Percentiles rank a stretch among this genome's conserved stretches.
Evolutionary conservation across 2,329 filamentous ascomycete genomes (phyloP).

Genomic region (Xylaria sp.): DNA sequence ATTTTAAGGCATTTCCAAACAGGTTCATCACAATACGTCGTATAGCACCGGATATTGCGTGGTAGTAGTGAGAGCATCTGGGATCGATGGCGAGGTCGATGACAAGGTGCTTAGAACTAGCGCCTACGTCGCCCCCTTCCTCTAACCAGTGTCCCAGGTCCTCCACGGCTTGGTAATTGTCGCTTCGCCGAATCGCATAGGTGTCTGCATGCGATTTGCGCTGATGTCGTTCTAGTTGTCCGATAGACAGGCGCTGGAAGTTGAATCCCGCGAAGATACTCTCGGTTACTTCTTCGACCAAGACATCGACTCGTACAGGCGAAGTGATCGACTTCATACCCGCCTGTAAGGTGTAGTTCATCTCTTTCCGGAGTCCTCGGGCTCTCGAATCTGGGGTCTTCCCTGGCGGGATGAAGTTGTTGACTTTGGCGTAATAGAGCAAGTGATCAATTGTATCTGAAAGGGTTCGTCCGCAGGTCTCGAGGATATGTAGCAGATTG

Average conservation of each 20-base stretch:
- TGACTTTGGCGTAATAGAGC: constrained; percentile 66
- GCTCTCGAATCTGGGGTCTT: constrained; percentile 32
- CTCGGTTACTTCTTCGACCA: constrained; percentile 61
- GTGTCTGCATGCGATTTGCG: constrained; percentile 31
- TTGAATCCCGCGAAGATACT: constrained; percentile 60
- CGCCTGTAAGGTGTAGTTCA: constrained; percentile 35
- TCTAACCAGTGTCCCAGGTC: constrained; percentile 25
- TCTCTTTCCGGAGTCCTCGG: constrained; percentile 30
- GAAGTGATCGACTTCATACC: constrained; percentile 43
- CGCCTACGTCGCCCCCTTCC: not conserved
- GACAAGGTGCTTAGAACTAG: constrained; percentile 40
- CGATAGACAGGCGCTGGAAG: constrained; percentile 42
- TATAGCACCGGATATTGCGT: constrained; percentile 63
- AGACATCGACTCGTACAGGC: constrained; percentile 52
- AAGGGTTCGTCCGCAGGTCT: constrained; percentile 62
- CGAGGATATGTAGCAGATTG: constrained; percentile 60
- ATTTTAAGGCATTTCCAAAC: constrained; percentile 72
- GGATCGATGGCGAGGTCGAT: constrained; percentile 63
- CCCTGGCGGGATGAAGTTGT: constrained; percentile 49
- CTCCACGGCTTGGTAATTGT: constrained; percentile 29
- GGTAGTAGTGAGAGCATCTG: constrained; percentile 62
- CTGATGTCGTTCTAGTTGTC: constrained; percentile 28
- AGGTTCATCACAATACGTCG: constrained; percentile 71
- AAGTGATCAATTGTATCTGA: constrained; percentile 66
- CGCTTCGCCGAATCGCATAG: constrained; percentile 24